Evolutionary conservation across 768 basidiomycete genomes (phyloP), one percentile per base, ranked within the genome.

Genomic region (Phylloporus sp.): DNA sequence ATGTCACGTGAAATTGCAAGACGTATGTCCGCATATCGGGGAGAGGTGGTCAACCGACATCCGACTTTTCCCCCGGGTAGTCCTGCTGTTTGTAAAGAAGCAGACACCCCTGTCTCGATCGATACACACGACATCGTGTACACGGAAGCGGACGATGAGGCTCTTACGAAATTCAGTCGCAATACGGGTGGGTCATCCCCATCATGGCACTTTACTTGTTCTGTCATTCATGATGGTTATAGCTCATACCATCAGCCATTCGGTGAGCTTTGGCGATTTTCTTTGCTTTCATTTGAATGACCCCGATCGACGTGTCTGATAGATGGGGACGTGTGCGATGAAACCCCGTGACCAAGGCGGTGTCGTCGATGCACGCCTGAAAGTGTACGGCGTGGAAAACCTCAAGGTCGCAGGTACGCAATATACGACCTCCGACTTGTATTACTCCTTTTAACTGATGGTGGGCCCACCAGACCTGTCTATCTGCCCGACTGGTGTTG

Each of bases 251-350:
- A 29, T 38, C 7, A 48, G 43, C 46, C 57, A 59, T n/a, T 39
- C 48, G 35, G 57, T 55, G 17, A 43, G 57, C 13, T n/a, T n/a
- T n/a, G n/a, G n/a, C n/a, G n/a, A n/a, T n/a, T n/a, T n/a, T n/a
- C n/a, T n/a, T n/a, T n/a, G n/a, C n/a, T n/a, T n/a, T n/a, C n/a
- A n/a, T n/a, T n/a, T 1, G 9, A 15, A 26, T 22, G n/a, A 4
- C 8, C 9, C n/a, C 43, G 14, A 52, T 20, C 15, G 9, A 20
- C 3, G 3, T 3, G 9, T 35, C n/a, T n/a, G 1, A 36, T 20
- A 82, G 80, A 67, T 81, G 4, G 82, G 82, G 31, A 85, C 82
- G 0, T 84, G 82, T 45, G 74, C 82, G 0, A 85, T 85, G 84
- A 83, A 83, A 60, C 72, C 80, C 1, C 73, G 75, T 2, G 70